Base-by-base conservation (phyloP, 805 yeast species). In the Dipodascopsis tothii region DNA sequence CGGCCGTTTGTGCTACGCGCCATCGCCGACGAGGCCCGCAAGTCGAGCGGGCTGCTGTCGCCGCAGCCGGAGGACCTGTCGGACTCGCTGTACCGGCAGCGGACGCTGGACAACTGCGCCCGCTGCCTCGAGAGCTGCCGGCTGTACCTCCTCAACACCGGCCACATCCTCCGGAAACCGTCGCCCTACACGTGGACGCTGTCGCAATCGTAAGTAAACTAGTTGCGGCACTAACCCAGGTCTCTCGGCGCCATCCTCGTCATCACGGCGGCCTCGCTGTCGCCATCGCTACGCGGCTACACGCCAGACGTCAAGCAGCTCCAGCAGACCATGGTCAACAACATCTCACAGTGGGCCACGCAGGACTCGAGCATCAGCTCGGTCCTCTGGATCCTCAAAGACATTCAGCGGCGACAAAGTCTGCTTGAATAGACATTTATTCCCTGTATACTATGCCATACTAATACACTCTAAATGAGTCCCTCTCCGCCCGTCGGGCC, bases 161-260 rank as follows among this genome's bases (percentile, higher is more conserved):
- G 44, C 2, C 17, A 35, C 11, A 28, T 40, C 9, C 35, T 40
- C 5, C 30, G 35, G 6, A 22, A 35, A n/a, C 39, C 44, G 32
- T n/a, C 39, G 16, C 39, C 44, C 2, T 40, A 40, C 28, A 35
- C 44, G 21, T 40, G 44, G 44, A 40, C 44, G 14, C 19, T 40
- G 6, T 35, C 39, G n/a, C 39, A 35, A 19, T n/a, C n/a, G n/a
- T n/a, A n/a, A n/a, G n/a, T n/a, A n/a, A n/a, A n/a, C n/a, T n/a
- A n/a, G n/a, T n/a, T n/a, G n/a, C n/a, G n/a, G n/a, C n/a, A n/a
- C n/a, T n/a, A n/a, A n/a, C n/a, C n/a, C n/a, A 40, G 44, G 11
- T 40, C 39, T 14, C 22, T 40, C 2, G 44, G 44, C 6, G 44
- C 44, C 2, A 40, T 40, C 5, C 11, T 40, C 21, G 36, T 40